Evolutionary conservation across 2,329 filamentous ascomycete species (phyloP).

Genomic region (Bimuria novae-zelandiae): DNA sequence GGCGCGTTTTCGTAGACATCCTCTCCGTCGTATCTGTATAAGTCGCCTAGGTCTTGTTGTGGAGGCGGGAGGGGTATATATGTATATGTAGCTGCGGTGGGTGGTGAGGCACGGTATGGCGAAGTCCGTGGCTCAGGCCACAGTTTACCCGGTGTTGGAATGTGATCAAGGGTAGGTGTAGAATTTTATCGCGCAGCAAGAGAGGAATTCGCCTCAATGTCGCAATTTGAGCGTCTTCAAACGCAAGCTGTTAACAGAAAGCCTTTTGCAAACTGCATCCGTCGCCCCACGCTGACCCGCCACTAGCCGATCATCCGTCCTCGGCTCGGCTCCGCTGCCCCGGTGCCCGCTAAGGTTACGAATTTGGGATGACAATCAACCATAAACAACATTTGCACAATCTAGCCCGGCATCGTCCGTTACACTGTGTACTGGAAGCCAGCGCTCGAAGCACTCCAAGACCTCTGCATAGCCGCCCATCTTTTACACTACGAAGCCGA

Average conservation of each 20-base stretch:
- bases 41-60: not conserved
- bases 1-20: conserved; percentile 56
- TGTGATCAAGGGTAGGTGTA: not conserved
- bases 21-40: not conserved
- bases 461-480: too few species aligned
- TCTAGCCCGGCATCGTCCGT: too few species aligned
- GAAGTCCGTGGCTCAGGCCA: not conserved
- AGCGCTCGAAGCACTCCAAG: too few species aligned
- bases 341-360: too few species aligned
- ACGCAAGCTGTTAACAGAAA: conserved; percentile 8
- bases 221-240: not conserved
- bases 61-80: not conserved
- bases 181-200: not conserved
- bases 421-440: too few species aligned
- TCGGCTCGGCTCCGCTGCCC: not conserved
- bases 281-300: conserved; percentile 5
- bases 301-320: conserved; percentile 3
- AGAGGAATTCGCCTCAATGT: not conserved
- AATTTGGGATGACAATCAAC: too few species aligned
- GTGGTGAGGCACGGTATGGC: not conserved
- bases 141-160: not conserved
- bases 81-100: not conserved
- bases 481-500: too few species aligned
- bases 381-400: too few species aligned
- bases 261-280: not conserved